Base-by-base conservation (phyloP, 2,329 filamentous ascomycete genomes). In the Penicillium sp. region DNA sequence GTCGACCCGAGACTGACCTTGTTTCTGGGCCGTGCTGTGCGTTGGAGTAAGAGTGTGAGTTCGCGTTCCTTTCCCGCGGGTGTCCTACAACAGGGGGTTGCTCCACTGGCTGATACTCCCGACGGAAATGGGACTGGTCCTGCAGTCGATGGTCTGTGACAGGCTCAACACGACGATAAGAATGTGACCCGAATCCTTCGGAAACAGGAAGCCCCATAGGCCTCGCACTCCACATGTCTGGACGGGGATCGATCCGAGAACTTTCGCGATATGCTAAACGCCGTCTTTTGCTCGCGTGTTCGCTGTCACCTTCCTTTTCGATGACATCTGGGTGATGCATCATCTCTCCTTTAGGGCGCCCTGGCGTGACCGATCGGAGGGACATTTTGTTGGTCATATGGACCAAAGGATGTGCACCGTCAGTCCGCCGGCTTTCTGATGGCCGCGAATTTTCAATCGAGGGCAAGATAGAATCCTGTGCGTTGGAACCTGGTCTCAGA, bases 371-470 rank as follows among this genome's bases (percentile, higher is more conserved):
- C 36, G 71, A 70, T 55, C 68, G 67, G 34, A 69, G 64, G 44
- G 69, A 66, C 63, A 70, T 70, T 50, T 64, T 66, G 58, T 67
- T 67, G 31, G 69, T 53, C 60, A 72, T 55, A n/a, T 64, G 57
- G 25, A 70, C 68, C 52, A 72, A 60, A 33, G 65, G 60, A 46
- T 47, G 27, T 6, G 54, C 34, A 45, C 60, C 60, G 58, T 67
- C 66, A 50, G 61, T 57, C 15, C 59, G 61, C 57, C 66, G 68
- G 55, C 53, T 64, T 40, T 70, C 65, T 49, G 51, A 27, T 38
- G 66, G 52, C 49, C 63, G 55, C 39, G 67, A 50, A 51, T 49
- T 55, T 57, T 76, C 74, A 61, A 76, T 75, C 34, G 74, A 76
- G 16, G 72, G 74, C 15, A 75, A 58, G 46, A 68, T 67, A 44